Percentiles rank a stretch among this genome's conserved stretches.
phyloP scores from a whole-genome alignment of 140 eudicot genomes.

The Erigeron philadelphicus region DNA sequence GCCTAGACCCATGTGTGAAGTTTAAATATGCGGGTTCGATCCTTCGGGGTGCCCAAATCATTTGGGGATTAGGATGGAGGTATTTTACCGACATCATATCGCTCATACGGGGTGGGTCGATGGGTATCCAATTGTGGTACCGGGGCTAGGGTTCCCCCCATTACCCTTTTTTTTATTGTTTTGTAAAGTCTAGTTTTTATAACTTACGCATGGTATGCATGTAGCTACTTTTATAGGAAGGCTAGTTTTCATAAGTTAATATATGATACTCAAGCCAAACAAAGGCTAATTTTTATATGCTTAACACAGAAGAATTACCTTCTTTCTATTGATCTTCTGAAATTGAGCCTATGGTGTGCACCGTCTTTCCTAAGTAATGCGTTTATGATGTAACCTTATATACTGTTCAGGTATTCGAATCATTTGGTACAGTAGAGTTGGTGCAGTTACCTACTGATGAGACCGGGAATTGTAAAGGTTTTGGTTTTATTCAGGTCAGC shows the following conservation, averaged over 20 bases:
- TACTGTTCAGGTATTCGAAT: slow-evolving; percentile 66
- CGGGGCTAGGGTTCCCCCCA: too few relatives aligned
- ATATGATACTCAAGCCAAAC: background rate
- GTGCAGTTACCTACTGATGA: slow-evolving; percentile 88
- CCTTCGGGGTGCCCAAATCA: too few relatives aligned
- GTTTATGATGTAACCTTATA: background rate
- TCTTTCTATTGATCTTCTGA: background rate
- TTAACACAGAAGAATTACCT: background rate
- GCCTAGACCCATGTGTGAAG: too few relatives aligned
- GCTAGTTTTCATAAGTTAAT: background rate
- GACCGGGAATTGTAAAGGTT: slow-evolving; percentile 86
- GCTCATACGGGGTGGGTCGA: too few relatives aligned
- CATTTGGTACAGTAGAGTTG: slow-evolving; percentile 90
- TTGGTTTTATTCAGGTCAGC: slow-evolving; percentile 82
- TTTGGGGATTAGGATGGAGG: too few relatives aligned
- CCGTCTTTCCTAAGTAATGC: slow-evolving; percentile 1
- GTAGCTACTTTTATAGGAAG: background rate
- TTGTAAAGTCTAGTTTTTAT: too few relatives aligned
- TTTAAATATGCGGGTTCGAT: too few relatives aligned
- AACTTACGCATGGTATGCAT: too few relatives aligned
- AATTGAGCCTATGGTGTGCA: background rate
- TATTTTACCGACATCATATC: too few relatives aligned
- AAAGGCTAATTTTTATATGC: background rate
- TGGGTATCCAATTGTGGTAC: too few relatives aligned
- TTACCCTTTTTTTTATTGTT: too few relatives aligned